A percentile compares a stretch with the other conserved stretches of the same genome.
phyloP scores from a whole-genome alignment of 306 rosid genomes.

The Lagenaria siceraria region DNA sequence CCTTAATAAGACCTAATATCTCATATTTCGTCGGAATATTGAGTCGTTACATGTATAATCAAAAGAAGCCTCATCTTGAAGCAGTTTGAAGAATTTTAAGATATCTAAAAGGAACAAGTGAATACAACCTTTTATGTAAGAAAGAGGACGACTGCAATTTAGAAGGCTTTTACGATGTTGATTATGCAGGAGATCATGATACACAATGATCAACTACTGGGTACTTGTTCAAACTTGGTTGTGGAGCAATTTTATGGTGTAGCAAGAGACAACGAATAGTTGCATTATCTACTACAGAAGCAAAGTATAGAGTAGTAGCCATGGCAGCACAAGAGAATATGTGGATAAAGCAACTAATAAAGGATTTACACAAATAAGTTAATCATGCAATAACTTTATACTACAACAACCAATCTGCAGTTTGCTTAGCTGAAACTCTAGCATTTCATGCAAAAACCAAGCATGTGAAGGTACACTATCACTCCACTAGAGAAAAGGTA shows the following conservation, averaged over 20 bases:
- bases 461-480: not conserved
- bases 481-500: no score
- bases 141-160: not conserved
- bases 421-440: not conserved
- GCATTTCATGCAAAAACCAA: not conserved
- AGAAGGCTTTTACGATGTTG: not conserved
- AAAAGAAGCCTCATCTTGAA: no score
- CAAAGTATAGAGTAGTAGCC: not conserved
- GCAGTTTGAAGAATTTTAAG: no score
- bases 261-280: not conserved
- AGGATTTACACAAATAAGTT: not conserved
- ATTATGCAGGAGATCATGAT: constrained; percentile 7
- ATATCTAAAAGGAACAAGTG: no score
- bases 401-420: not conserved
- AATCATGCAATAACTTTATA: not conserved
- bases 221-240: not conserved
- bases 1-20: no score
- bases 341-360: not conserved
- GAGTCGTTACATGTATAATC: no score
- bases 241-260: not conserved
- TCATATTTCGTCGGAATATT: no score
- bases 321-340: not conserved
- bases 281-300: not conserved
- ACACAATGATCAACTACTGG: not conserved
- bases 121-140: not conserved